A percentile compares a stretch with the other conserved stretches of the same genome.
phyloP scores from a whole-genome alignment of 106 monocot species.

The Allium cepa region DNA sequence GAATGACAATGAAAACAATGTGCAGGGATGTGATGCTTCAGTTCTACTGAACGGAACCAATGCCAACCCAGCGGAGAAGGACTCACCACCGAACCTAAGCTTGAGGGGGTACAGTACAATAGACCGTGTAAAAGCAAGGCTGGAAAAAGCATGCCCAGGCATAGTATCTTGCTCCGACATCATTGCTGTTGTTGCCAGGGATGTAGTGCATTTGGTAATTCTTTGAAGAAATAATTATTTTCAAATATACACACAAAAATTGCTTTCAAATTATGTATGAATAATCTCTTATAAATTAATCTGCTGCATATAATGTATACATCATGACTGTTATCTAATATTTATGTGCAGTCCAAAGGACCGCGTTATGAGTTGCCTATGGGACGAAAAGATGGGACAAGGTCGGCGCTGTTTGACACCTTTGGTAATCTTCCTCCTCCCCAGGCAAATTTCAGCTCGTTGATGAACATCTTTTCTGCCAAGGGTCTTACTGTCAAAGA shows the following conservation, averaged over 20 bases:
- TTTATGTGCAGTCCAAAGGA: constrained; percentile 5
- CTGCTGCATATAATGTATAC: too few relatives aligned
- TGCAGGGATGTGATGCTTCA: constrained; percentile 49
- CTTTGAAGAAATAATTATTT: neutral
- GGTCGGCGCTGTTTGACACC: constrained; percentile 20
- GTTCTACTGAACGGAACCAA: constrained; percentile 22
- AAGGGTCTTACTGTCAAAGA: constrained; percentile 37
- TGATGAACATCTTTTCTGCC: constrained; percentile 14
- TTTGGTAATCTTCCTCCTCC: constrained; percentile 23
- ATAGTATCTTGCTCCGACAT: constrained; percentile 46
- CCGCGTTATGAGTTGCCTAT: constrained; percentile 38
- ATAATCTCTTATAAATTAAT: too few relatives aligned
- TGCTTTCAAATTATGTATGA: too few relatives aligned
- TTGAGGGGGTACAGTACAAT: constrained; percentile 30
- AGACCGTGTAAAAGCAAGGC: constrained; percentile 25
- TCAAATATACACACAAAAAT: neutral
- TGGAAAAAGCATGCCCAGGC: constrained; percentile 43
- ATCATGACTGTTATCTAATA: too few relatives aligned
- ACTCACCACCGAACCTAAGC: constrained; percentile 19
- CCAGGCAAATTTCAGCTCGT: constrained; percentile 16
- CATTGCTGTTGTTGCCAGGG: constrained; percentile 36
- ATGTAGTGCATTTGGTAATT: constrained; percentile 30
- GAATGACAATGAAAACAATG: neutral
- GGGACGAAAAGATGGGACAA: constrained; percentile 34
- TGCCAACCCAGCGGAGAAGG: constrained; percentile 19